phyloP scores from a whole-genome alignment of 495 filamentous ascomycete genomes.

The Pseudomonodictys pantanalensis region DNA sequence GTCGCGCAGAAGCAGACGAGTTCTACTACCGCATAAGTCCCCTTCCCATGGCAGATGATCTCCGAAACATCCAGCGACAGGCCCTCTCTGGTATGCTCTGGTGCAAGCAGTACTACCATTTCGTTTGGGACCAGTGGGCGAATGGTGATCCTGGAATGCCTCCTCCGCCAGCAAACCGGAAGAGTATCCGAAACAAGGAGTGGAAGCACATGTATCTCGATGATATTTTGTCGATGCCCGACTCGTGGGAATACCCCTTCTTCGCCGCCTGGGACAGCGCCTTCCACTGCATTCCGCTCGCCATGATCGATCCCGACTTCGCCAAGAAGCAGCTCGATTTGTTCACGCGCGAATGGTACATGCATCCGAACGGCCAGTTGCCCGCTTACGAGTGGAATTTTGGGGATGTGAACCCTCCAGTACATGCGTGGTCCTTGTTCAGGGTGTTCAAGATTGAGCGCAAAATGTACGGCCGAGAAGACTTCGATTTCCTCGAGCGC shows the following conservation, averaged over 20 bases:
- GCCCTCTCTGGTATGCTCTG: conserved; percentile 96
- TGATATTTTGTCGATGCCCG: conserved; percentile 94
- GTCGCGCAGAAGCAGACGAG: conserved; percentile 84
- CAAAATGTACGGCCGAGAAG: conserved; percentile 91
- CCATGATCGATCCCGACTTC: conserved; percentile 96
- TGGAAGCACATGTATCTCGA: conserved; percentile 95
- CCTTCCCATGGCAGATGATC: conserved; percentile 88
- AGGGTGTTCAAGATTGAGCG: conserved; percentile 95
- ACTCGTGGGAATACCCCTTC: conserved; percentile 98
- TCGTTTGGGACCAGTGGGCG: conserved; percentile 96
- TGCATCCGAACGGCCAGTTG: conserved; percentile 95
- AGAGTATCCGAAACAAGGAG: conserved; percentile 76
- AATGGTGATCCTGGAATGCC: conserved; percentile 73
- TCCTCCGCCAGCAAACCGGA: conserved; percentile 76
- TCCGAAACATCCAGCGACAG: conserved; percentile 92
- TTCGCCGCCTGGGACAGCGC: conserved; percentile 97
- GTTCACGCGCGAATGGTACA: conserved; percentile 97
- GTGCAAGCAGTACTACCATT: conserved; percentile 95
- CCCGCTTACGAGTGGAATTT: conserved; percentile 97
- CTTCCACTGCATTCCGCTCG: conserved; percentile 91
- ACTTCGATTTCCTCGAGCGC: conserved; percentile 90
- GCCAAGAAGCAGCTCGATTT: conserved; percentile 96
- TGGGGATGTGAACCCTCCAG: conserved; percentile 92
- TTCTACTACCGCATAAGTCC: conserved; percentile 94
- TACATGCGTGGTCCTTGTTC: conserved; percentile 95